A percentile compares a stretch with the other conserved stretches of the same genome.
Evolutionary conservation across 2,329 filamentous ascomycete species (phyloP).

Genomic region (Alternaria angustiovoidea): DNA sequence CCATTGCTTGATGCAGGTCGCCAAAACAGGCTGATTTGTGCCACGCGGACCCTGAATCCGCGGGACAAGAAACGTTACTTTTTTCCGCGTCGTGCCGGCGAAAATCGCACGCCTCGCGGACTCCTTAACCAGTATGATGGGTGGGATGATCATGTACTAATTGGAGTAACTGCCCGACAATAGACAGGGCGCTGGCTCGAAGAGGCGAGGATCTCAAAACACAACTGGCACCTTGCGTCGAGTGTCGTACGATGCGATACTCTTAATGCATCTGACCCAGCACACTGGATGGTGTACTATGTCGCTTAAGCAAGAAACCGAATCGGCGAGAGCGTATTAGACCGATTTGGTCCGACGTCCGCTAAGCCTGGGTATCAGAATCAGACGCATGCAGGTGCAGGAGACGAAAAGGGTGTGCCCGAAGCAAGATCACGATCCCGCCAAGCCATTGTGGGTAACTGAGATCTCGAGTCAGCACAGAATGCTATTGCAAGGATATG

Average conservation of each 20-base stretch:
- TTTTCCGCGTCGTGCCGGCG: slow-evolving; percentile 14
- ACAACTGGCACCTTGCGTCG: slow-evolving; percentile 12
- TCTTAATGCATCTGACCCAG: slow-evolving; percentile 21
- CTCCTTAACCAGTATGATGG: slow-evolving; percentile 4
- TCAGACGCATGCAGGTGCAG: slow-evolving; percentile 19
- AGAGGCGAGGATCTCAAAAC: slow-evolving; percentile 19
- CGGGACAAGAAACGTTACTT: slow-evolving; percentile 12
- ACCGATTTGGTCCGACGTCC: slow-evolving; percentile 16
- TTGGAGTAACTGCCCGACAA: slow-evolving; percentile 11
- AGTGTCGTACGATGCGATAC: slow-evolving; percentile 27
- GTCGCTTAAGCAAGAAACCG: slow-evolving; percentile 27
- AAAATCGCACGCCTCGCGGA: slow-evolving; percentile 4
- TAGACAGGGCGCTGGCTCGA: slow-evolving; percentile 6
- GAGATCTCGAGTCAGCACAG: slow-evolving; percentile 15
- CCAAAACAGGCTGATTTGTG: slow-evolving; percentile 7
- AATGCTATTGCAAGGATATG: slow-evolving; percentile 10
- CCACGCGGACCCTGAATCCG: slow-evolving; percentile 17
- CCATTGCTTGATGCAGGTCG: slow-evolving; percentile 13
- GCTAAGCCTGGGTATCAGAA: slow-evolving; percentile 17
- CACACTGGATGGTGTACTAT: slow-evolving; percentile 12
- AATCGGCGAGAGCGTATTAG: slow-evolving; percentile 18
- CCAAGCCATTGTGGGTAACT: slow-evolving; percentile 9
- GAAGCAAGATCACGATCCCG: slow-evolving; percentile 21
- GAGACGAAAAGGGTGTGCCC: slow-evolving; percentile 19
- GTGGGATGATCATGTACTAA: slow-evolving; percentile 16